Base-by-base conservation (phyloP, 768 basidiomycete genomes). In the Russula vinacea region DNA sequence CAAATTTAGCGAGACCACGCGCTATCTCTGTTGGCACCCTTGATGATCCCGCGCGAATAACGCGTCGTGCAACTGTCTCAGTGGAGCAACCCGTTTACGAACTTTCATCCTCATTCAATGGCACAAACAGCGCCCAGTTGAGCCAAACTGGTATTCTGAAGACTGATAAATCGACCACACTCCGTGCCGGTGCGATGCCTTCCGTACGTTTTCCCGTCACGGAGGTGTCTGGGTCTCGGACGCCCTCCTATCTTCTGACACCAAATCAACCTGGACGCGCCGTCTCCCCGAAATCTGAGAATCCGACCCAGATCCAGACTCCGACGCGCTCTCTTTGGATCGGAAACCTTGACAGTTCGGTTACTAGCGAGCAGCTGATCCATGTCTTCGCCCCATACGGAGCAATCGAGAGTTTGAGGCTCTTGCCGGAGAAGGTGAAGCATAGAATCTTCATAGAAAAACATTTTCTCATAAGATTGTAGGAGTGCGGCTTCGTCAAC, bases 401-500 rank as follows among this genome's bases (percentile, higher is more conserved):
- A 60, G 91, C 94, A 39, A 98, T 99, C 69, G 97, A 99, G 78
- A 94, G 92, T 71, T 77, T 99, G 73, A 81, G 97, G 70, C 81
- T 99, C 71, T 80, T 99, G 60, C 96, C 96, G 7, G 97, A 99
- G 78, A 99, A 99, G 89, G 95, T 95, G 52, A 68, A 77, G 52
- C 26, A n/a, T 13, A 50, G 22, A 62, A 22, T 40, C 26, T 49
- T 19, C 29, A 35, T 26, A 22, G 14, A 16, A 22, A 54, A 22
- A 19, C 5, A 5, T 45, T 32, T 57, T 47, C 55, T 62, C 56
- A 67, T 24, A 59, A 11, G 62, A 42, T 65, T 13, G 22, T 47
- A 98, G 95, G 94, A 97, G 74, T 99, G 97, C 73, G 97, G 96
- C 10, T 99, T 99, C 73, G 96, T 99, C 73, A 99, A 99, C 74